Conservation (phyloP, 2,329 filamentous ascomycete genomes). For the Trichoderma sp. region DNA sequence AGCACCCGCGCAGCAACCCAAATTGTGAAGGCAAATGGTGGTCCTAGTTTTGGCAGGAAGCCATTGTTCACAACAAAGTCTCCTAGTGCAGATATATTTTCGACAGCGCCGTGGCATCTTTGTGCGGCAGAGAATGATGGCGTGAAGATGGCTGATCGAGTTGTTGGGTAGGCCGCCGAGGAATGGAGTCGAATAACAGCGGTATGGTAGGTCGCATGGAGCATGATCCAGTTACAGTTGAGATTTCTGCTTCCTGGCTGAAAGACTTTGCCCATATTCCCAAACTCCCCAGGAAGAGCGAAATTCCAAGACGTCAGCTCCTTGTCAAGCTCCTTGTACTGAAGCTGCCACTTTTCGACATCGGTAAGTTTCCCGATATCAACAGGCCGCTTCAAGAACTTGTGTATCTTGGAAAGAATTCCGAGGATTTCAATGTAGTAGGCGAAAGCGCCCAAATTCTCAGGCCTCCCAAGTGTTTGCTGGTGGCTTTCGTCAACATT, state of each 20-base stretch:
- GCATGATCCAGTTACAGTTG: slow-evolving; percentile 84
- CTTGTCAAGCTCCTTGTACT: slow-evolving; percentile 81
- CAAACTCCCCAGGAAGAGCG: slow-evolving; percentile 76
- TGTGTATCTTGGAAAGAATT: slow-evolving; percentile 82
- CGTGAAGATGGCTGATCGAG: slow-evolving; percentile 82
- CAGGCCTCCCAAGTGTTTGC: slow-evolving; percentile 65
- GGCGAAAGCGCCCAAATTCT: slow-evolving; percentile 83
- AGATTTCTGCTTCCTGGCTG: slow-evolving; percentile 66
- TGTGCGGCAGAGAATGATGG: slow-evolving; percentile 84
- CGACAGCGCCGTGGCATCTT: slow-evolving; percentile 77
- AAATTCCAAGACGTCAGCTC: slow-evolving; percentile 81
- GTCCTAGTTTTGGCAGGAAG: slow-evolving; percentile 77
- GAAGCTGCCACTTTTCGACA: slow-evolving; percentile 85
- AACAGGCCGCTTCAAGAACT: slow-evolving; percentile 83
- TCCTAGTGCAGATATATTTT: slow-evolving; percentile 75
- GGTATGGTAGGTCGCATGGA: slow-evolving; percentile 87
- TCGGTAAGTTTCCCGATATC: slow-evolving; percentile 82
- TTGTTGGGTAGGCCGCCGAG: slow-evolving; percentile 88
- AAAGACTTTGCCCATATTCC: slow-evolving; percentile 78
- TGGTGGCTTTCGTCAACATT: slow-evolving; percentile 48
- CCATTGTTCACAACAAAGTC: slow-evolving; percentile 74
- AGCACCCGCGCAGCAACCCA: slow-evolving; percentile 88
- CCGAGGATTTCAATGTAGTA: slow-evolving; percentile 89
- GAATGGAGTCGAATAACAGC: slow-evolving; percentile 88
- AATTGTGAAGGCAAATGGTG: slow-evolving; percentile 86